Evolutionary conservation across 306 rosid species (phyloP), one percentile per base, ranked within the genome.

Genomic region (Glycyrrhiza uralensis): DNA sequence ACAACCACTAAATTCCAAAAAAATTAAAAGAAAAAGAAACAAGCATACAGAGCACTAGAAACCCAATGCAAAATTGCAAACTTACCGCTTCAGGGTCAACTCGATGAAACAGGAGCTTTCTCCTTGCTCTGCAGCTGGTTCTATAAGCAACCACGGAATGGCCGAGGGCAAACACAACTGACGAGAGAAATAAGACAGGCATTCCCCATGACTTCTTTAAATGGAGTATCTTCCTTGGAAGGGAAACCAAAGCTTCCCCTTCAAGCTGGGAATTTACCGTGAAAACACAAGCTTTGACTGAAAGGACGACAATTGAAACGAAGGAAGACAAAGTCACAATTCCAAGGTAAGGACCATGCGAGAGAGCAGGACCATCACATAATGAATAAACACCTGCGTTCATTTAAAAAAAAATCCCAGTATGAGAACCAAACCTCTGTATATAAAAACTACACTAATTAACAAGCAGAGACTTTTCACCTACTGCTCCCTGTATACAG

Each of bases 141-240:
- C 99, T 89, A 55, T 94, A 94, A 46, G 99, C 99, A 74, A 94
- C 97, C 72, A 94, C 99, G 6, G 72, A 81, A 69, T 94, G 99
- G 60, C 99, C 99, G 20, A 94, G 96, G 69, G 99, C 96, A 82
- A 94, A 89, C 71, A 88, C 97, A 68, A 91, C 96, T 10, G 97
- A 94, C 0, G 97, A 89, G 41, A 94, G 91, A 81, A 91, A 94
- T 72, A 94, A 81, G 65, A 94, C 90, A 19, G 97, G 99, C 99
- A 94, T 94, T 49, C 99, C 99, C 99, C 97, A 94, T 35, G 99
- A 91, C 85, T 94, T 94, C 82, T 94, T 94, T 71, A 94, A 78
- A 80, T 85, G 99, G 52, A 94, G 91, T 83, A 73, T 89, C 87
- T 78, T 85, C 84, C 87, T 85, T 12, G 95, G 85, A 75, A 74